Evolutionary conservation across 768 basidiomycete genomes (phyloP).

Genomic region (Boletales sp.): DNA sequence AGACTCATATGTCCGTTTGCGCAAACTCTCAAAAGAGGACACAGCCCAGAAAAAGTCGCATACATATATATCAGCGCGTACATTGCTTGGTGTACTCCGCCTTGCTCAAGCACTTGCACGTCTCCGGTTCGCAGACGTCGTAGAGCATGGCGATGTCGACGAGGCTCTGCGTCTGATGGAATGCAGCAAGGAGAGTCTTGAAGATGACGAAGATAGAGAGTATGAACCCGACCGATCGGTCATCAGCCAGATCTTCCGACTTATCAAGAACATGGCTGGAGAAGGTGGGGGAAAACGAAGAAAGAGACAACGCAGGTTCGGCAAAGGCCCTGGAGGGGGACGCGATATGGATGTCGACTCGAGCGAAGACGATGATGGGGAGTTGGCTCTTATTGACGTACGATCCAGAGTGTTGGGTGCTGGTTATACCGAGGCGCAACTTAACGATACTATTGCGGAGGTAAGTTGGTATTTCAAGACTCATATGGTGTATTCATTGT

Average conservation of each 20-base stretch:
- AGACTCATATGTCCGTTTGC: slow-evolving; percentile 91
- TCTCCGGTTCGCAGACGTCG: slow-evolving; percentile 76
- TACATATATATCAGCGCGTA: slow-evolving; percentile 94
- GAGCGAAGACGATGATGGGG: slow-evolving; percentile 63
- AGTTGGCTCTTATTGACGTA: slow-evolving; percentile 83
- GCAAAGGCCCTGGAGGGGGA: slow-evolving; percentile 67
- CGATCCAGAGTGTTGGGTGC: slow-evolving; percentile 79
- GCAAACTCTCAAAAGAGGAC: slow-evolving; percentile 90
- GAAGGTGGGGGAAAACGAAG: slow-evolving; percentile 37
- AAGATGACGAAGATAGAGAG: slow-evolving; percentile 72
- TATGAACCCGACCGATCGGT: slow-evolving; percentile 72
- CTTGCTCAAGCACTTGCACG: slow-evolving; percentile 94
- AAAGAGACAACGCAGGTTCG: slow-evolving; percentile 51
- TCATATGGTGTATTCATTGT: slow-evolving; percentile 7
- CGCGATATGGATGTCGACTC: slow-evolving; percentile 69
- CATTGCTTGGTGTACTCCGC: slow-evolving; percentile 90
- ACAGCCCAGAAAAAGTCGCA: slow-evolving; percentile 85
- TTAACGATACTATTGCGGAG: slow-evolving; percentile 80
- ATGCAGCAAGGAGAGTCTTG: slow-evolving; percentile 87
- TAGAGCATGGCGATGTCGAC: slow-evolving; percentile 86
- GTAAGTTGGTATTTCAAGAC: slow-evolving; percentile 41
- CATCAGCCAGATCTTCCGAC: slow-evolving; percentile 80
- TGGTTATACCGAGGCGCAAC: slow-evolving; percentile 88
- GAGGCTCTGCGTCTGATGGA: slow-evolving; percentile 97
- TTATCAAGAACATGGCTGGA: slow-evolving; percentile 84